These are phyloP conservation scores for Phytopythium ostracodes DNA, from an alignment of 352 stramenopile species.

Conservation along the genomic window DNA sequence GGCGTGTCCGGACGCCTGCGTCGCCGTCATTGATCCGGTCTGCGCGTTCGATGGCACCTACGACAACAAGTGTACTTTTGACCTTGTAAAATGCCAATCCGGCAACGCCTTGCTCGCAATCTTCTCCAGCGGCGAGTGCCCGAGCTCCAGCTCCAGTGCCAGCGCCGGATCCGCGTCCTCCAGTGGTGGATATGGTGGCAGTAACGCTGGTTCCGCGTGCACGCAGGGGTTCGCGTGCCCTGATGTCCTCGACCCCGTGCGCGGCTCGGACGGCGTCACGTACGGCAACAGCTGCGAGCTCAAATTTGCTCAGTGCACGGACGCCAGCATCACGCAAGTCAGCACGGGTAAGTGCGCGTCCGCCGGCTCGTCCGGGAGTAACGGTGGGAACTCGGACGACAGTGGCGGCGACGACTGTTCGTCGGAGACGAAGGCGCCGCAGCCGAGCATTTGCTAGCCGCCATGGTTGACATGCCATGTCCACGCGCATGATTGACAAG, in stretches of 20 bases:
- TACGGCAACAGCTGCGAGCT: constrained; percentile 47
- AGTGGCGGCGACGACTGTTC: not conserved
- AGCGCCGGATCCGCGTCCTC: too few relatives aligned
- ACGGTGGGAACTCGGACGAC: not conserved
- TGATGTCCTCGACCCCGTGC: constrained; percentile 32
- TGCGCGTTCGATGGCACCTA: constrained; percentile 22
- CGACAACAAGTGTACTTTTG: constrained; percentile 41
- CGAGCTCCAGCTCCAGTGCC: too few relatives aligned
- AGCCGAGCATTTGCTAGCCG: not conserved
- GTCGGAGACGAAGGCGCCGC: not conserved
- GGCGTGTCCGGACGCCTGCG: constrained; percentile 4
- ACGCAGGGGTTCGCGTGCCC: too few relatives aligned
- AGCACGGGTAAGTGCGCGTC: constrained; percentile 15
- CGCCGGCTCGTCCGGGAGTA: not conserved
- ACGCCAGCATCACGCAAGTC: constrained; percentile 15
- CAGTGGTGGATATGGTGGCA: too few relatives aligned
- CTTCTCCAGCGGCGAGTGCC: constrained; percentile 17
- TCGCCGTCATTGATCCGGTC: not conserved
- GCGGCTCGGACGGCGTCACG: constrained; percentile 45
- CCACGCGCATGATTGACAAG: not conserved
- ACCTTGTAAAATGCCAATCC: constrained; percentile 29
- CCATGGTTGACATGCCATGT: too few relatives aligned
- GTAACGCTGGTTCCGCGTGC: too few relatives aligned
- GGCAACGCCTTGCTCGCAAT: constrained; percentile 19
- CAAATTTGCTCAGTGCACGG: constrained; percentile 14